Evolutionary conservation across 2,329 filamentous ascomycete genomes (phyloP), one percentile per base, ranked within the genome.

Genomic region (Fusarium heterosporum): DNA sequence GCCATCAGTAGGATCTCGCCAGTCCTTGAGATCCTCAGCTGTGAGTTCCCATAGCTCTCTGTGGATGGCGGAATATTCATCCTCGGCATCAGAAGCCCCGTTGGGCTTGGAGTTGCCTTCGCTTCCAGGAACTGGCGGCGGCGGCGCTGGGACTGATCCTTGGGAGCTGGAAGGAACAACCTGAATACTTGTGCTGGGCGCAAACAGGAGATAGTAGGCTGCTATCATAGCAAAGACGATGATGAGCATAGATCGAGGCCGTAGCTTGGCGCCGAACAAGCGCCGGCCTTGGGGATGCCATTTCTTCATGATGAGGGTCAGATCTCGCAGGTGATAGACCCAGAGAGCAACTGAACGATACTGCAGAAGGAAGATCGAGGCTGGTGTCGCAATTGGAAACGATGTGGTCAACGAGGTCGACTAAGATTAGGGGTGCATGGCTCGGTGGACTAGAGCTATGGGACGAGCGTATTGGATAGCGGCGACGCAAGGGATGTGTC

Each of bases 161-260:
- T 66, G 42, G n/a, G 55, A 34, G 60, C 43, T 51, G 53, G 59
- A 58, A 14, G 70, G 78, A 11, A 80, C 78, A 22, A 79, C 76
- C 47, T 73, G 78, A 38, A 79, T 72, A 22, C 68, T 72, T 11
- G 75, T 70, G 14, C 71, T 62, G 14, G 78, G 75, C 19, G 74
- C 75, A 61, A 82, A 77, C 19, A 83, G 63, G 41, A 83, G 64
- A 69, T 79, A 81, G 68, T 83, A 84, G 32, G 81, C 75, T n/a
- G 78, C 76, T 19, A 80, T 66, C 34, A 78, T 71, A 29, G 78
- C 79, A 22, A 83, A 57, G 30, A 75, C 74, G 25, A 83, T 72
- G 34, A 83, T 66, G 11, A 84, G 65, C 29, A 84, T 64, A 38
- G 78, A 75, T 71, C 78, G 81, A 53, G 81, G 79, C 59, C 81